phyloP scores from a whole-genome alignment of 2,329 filamentous ascomycete species.

The Thielaviopsis euricoi region DNA sequence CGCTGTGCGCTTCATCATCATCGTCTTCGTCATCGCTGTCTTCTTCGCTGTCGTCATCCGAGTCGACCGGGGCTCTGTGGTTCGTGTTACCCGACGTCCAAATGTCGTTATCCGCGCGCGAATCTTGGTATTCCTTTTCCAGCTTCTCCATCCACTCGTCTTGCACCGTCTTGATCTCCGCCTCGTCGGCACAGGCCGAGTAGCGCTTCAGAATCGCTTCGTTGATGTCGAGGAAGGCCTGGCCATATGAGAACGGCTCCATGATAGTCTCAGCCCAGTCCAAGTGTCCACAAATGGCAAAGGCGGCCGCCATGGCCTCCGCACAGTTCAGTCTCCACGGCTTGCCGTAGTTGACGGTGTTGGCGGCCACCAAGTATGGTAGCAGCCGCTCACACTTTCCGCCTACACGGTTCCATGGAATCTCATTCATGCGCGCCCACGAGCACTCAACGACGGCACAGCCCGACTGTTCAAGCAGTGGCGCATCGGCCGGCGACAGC shows the following conservation, averaged over 20 bases:
- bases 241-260: constrained; percentile 73
- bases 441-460: constrained; percentile 95
- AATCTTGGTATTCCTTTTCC: constrained; percentile 77
- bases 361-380: constrained; percentile 90
- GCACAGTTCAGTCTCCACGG: constrained; percentile 93
- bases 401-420: constrained; percentile 81
- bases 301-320: constrained; percentile 83
- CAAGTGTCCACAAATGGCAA: constrained; percentile 76
- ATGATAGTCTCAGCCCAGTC: constrained; percentile 84
- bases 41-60: constrained; percentile 39
- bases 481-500: constrained; percentile 66
- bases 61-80: constrained; percentile 34
- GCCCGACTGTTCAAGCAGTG: constrained; percentile 71
- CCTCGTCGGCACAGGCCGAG: constrained; percentile 66
- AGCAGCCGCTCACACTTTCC: constrained; percentile 83
- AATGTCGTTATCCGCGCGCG: constrained; percentile 56
- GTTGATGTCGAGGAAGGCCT: constrained; percentile 85
- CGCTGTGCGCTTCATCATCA: constrained; percentile 26
- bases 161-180: constrained; percentile 68
- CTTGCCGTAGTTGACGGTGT: constrained; percentile 92
- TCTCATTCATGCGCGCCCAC: constrained; percentile 83
- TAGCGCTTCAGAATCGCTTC: constrained; percentile 66
- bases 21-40: constrained; percentile 33
- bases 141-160: constrained; percentile 78
- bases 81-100: constrained; percentile 92